phyloP scores from a whole-genome alignment of 2,329 filamentous ascomycete genomes.

The Plenodomus tracheiphilus region DNA sequence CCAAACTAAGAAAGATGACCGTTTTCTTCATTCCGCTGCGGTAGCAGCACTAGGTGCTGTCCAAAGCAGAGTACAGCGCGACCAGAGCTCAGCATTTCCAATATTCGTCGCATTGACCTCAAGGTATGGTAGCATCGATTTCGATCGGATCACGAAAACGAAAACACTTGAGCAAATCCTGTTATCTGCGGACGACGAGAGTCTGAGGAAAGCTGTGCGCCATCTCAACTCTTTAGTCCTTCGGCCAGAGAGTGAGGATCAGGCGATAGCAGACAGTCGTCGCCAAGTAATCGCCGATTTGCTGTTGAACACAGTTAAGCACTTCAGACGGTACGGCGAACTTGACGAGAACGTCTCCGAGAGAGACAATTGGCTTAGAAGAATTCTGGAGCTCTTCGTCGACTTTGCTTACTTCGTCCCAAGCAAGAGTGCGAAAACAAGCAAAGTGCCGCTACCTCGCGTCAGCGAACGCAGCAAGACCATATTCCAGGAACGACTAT shows the following conservation, averaged over 20 bases:
- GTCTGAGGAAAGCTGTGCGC: slow-evolving; percentile 57
- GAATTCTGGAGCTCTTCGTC: slow-evolving; percentile 51
- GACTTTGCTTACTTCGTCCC: slow-evolving; percentile 56
- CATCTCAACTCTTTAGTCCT: slow-evolving; percentile 53
- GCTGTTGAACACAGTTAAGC: slow-evolving; percentile 55
- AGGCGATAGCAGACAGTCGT: slow-evolving; percentile 49
- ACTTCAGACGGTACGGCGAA: slow-evolving; percentile 38
- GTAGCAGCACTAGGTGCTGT: slow-evolving; percentile 74
- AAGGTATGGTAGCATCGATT: slow-evolving; percentile 71
- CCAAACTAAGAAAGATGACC: slow-evolving; percentile 40
- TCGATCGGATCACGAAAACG: slow-evolving; percentile 83
- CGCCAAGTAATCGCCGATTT: slow-evolving; percentile 57
- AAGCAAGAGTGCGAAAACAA: slow-evolving; percentile 34
- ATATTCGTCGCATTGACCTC: slow-evolving; percentile 71
- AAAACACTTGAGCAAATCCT: slow-evolving; percentile 81
- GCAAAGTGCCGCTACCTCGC: slow-evolving; percentile 47
- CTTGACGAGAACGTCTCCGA: slow-evolving; percentile 30
- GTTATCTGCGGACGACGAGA: slow-evolving; percentile 58
- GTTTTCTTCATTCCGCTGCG: slow-evolving; percentile 66
- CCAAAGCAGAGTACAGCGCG: slow-evolving; percentile 62
- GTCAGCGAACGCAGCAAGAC: slow-evolving; percentile 53
- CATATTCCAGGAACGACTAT: slow-evolving; percentile 58
- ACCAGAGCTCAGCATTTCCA: slow-evolving; percentile 60
- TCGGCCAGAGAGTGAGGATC: slow-evolving; percentile 50
- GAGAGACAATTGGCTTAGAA: slow-evolving; percentile 49